Base-by-base conservation (phyloP, 2,329 filamentous ascomycete species). In the Coniella vitis region DNA sequence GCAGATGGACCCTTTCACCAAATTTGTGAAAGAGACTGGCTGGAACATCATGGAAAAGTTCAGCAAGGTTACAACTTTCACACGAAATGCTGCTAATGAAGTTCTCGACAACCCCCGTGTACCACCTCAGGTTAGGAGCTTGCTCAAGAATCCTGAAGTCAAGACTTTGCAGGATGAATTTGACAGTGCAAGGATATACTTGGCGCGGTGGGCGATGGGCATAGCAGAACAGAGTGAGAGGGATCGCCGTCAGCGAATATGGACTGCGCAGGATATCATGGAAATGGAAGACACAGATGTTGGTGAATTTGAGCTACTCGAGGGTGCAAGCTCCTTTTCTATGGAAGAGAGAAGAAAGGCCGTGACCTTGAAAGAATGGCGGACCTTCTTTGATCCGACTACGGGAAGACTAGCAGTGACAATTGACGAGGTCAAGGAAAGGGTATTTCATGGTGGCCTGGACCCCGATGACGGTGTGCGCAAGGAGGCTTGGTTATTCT, bases 1-100 rank as follows among this genome's bases (percentile, higher is more conserved):
- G 2, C 79, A 81, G 43, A 94, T 95, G 87, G 91, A 98, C 61
- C 90, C 91, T 0, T 81, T 98, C 42, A 87, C 87, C 56, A 96
- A 95, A 65, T 87, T 90, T 39, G 75, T 97, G 56, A 97, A 96
- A 64, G 90, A 97, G 65, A 89, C 91, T 0, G 82, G 90, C 31
- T 98, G 93, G 93, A 96, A 88, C 56, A 83, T 98, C 49, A 79
- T 98, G 70, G 93, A 98, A 67, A 93, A 94, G 65, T 86, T 98
- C 61, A 95, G 90, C 69, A 93, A 95, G 64, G 93, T 98, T 40
- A 98, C 93, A 1, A 97, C 90, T 0, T 96, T 98, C 61, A 96
- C 93, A 0, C 74, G 90, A 48, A 79, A 91, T 53, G 95, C 94
- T 0, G 93, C 93, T 0, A 89, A 95, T 59, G 90, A 95, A 43